Percentiles rank a stretch among this genome's conserved stretches.
Conservation (phyloP, 495 filamentous ascomycete genomes). For the Acidiella bohemica region DNA sequence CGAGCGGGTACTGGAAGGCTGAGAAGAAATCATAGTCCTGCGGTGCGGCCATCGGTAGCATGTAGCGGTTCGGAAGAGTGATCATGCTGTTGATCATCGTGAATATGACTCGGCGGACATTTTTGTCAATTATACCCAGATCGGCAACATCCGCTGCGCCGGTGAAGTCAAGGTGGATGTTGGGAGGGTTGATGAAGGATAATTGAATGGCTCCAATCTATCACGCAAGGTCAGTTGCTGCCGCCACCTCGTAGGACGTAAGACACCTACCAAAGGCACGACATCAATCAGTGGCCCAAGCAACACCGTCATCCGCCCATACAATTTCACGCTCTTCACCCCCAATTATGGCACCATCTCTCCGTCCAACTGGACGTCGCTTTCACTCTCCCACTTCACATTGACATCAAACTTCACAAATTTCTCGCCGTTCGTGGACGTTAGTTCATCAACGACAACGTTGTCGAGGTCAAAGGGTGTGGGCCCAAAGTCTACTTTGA, state of each 20-base stretch:
- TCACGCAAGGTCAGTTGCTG: background rate
- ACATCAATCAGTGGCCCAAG: conserved; percentile 31
- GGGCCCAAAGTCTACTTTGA: conserved; percentile 31
- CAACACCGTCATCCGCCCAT: conserved; percentile 30
- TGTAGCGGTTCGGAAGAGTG: conserved; percentile 33
- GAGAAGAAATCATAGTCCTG: conserved; percentile 35
- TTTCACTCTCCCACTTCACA: conserved; percentile 30
- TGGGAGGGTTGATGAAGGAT: conserved; percentile 33
- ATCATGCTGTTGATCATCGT: conserved; percentile 30
- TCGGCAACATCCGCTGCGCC: conserved; percentile 32
- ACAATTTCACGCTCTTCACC: conserved; percentile 32
- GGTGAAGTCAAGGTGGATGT: conserved; percentile 31
- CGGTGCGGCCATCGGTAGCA: conserved; percentile 31
- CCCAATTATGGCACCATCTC: conserved; percentile 31
- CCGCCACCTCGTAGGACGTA: too few species aligned
- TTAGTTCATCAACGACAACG: too few species aligned
- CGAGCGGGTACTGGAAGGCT: conserved; percentile 31
- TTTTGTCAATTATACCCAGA: conserved; percentile 25
- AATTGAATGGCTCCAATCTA: conserved; percentile 35
- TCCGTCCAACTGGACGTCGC: conserved; percentile 33
- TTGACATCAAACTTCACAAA: conserved; percentile 36
- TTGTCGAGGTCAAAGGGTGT: conserved; percentile 28
- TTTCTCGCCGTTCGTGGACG: conserved; percentile 27
- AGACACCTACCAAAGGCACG: conserved; percentile 29
- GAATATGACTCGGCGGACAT: conserved; percentile 28